Base-by-base conservation (phyloP, 2,329 filamentous ascomycete species). In the Ophiostoma quercus region DNA sequence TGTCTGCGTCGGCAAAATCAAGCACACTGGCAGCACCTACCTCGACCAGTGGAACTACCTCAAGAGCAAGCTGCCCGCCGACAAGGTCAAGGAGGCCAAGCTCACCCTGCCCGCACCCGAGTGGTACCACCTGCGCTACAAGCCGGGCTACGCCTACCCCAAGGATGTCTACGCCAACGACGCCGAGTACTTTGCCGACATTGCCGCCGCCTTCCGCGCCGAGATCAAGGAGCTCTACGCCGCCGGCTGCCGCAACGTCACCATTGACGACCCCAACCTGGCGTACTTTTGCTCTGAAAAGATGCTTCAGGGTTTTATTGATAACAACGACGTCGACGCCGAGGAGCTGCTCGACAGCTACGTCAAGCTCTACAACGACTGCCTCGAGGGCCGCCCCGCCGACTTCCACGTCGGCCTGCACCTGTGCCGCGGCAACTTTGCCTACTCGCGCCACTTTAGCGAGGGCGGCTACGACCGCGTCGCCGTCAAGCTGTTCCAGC, bases 401-500 rank as follows among this genome's bases (percentile, higher is more conserved):
- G 89, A 90, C 73, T 84, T 92, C 78, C 88, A 92, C 74, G 80
- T 92, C 2, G 90, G 90, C 19, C 84, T 92, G 12, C 90, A 92
- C 77, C 81, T 92, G 71, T 88, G 86, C 79, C 79, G 77, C 75
- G 83, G 83, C 69, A 89, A 89, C 79, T 89, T 88, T 74, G 83
- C 86, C 73, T 84, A 86, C 74, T 85, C 84, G 41, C 83, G 87
- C 71, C 86, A 88, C 78, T 89, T 89, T 78, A 85, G 85, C 72
- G 85, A 88, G 75, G 87, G 87, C 57, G 85, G 85, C 22, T 89
- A 89, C 76, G 87, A 89, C 76, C 82, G 82, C 73, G 88, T 89
- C 70, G 86, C 87, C 12, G 81, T 81, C 69, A 86, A 85, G 76
- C 83, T 89, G 67, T 89, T 89, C 80, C 79, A 82, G 69, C 80